Base-by-base conservation (phyloP, 306 rosid genomes). In the Vigna reflexopilosa region DNA sequence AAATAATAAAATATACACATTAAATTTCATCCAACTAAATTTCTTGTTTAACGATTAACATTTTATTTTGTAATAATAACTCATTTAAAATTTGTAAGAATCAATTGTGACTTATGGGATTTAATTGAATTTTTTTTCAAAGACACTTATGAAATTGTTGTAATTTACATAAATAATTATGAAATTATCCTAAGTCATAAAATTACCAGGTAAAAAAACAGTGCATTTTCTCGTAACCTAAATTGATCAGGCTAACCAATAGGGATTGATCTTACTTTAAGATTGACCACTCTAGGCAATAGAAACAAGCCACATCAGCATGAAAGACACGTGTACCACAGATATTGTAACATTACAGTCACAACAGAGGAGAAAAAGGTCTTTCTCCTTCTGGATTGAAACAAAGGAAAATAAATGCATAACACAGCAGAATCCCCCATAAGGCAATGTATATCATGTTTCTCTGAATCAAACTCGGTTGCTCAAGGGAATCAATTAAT, bases 201-300 rank as follows among this genome's bases (percentile, higher is more conserved):
- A 45, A 45, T 3, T 45, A 44, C 1, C 4, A 3, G 4, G 13
- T 42, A 8, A 42, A 42, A 40, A 42, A 42, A 42, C 47, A 42
- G 12, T 42, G 47, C 47, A 42, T 34, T 0, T 38, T 2, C 3
- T 42, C 3, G 2, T 30, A 30, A 30, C 12, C 2, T 22, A 20
- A 55, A 40, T 22, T 20, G 40, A 42, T 17, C 58, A 20, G 26
- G 38, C 7, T 16, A 57, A 13, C 80, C 71, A 66, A 67, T 74
- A 49, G 26, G n/a, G 74, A 22, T 34, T 15, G 17, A 74, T 36
- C 89, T 83, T 78, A 5, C 52, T 61, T 80, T 75, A 73, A 16
- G 9, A 17, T 1, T 14, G 13, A 19, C 8, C 8, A 34, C 1
- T 22, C 4, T 5, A 51, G 6, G 84, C 89, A 85, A 82, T 51